A percentile compares a stretch with the other conserved stretches of the same genome.
Conservation (phyloP, 2,329 filamentous ascomycete species). For the Alternaria panax region DNA sequence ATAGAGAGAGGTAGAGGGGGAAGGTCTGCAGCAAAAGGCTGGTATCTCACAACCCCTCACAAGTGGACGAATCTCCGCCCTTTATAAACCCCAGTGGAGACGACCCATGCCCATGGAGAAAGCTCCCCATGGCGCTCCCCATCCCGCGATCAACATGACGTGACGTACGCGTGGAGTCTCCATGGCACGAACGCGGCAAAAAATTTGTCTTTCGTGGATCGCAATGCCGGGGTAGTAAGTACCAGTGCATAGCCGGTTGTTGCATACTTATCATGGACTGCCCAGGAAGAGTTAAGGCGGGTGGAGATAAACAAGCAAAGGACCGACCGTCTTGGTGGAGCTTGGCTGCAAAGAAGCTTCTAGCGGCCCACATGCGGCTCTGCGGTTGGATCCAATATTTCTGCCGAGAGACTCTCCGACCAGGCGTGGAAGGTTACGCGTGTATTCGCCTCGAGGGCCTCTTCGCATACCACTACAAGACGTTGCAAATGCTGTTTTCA, state of each 20-base stretch:
- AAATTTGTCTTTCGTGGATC: constrained; percentile 23
- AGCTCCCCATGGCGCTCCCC: constrained; percentile 31
- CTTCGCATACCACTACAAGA: background rate
- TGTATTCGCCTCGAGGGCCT: background rate
- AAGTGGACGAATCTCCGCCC: constrained; percentile 22
- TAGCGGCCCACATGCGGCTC: constrained; percentile 42
- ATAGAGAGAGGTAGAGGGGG: constrained; percentile 7
- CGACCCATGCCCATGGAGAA: constrained; percentile 29
- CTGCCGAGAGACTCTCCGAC: constrained; percentile 16
- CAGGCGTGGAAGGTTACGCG: constrained; percentile 6
- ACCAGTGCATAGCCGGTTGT: constrained; percentile 23
- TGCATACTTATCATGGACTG: constrained; percentile 21
- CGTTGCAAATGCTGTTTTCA: background rate
- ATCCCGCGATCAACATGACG: constrained; percentile 3
- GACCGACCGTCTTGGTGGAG: constrained; percentile 34
- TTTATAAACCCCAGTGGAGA: constrained; percentile 38
- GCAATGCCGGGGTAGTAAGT: constrained; percentile 18
- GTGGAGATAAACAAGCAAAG: constrained; percentile 33
- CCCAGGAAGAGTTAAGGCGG: constrained; percentile 22
- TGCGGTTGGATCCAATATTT: constrained; percentile 27
- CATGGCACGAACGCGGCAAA: constrained; percentile 32
- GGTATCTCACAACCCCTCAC: constrained; percentile 14
- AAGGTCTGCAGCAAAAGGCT: constrained; percentile 13
- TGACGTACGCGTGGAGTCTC: constrained; percentile 36
- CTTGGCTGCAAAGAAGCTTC: constrained; percentile 42